Percentiles rank a stretch among this genome's conserved stretches.
Evolutionary conservation across 306 rosid species (phyloP).

Genomic region (Castanea sativa): DNA sequence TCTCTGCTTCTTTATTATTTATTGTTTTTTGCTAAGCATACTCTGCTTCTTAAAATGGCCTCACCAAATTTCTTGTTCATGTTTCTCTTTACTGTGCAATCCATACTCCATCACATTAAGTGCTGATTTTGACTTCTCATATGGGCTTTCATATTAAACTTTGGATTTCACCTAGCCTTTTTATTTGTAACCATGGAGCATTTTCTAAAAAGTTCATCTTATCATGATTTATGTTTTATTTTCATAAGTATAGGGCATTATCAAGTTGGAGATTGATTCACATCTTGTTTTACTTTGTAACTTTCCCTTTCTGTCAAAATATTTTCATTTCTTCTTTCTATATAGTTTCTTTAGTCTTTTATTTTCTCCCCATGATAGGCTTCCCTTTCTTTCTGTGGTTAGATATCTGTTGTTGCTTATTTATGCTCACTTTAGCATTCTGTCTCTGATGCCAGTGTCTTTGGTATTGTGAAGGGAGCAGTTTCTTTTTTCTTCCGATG

Average conservation of each 20-base stretch:
- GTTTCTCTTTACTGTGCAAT: neutral
- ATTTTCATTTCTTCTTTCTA: neutral
- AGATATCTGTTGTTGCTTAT: neutral
- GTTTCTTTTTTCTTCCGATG: slow-evolving; percentile 94
- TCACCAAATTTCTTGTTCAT: neutral
- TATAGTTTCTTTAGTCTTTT: neutral
- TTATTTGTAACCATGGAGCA: neutral
- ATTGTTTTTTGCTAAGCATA: neutral
- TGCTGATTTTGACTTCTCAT: neutral
- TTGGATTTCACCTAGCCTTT: neutral
- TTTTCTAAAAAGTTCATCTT: neutral
- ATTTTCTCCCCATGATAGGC: neutral
- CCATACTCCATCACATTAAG: neutral
- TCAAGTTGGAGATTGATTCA: neutral
- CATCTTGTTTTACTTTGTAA: neutral
- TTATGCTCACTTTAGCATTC: neutral
- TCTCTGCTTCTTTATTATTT: slow-evolving; percentile 8
- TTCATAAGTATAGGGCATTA: neutral
- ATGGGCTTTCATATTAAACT: neutral
- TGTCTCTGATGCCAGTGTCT: slow-evolving; percentile 51
- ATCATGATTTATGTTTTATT: neutral
- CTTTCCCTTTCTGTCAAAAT: neutral
- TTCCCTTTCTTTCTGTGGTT: neutral
- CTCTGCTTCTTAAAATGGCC: slow-evolving; percentile 14
- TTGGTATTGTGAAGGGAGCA: slow-evolving; percentile 86